Percentiles rank a stretch among this genome's conserved stretches.
These are phyloP conservation scores for Xylaria telfairii DNA, from an alignment of 495 filamentous ascomycete species.

Conservation along the genomic window DNA sequence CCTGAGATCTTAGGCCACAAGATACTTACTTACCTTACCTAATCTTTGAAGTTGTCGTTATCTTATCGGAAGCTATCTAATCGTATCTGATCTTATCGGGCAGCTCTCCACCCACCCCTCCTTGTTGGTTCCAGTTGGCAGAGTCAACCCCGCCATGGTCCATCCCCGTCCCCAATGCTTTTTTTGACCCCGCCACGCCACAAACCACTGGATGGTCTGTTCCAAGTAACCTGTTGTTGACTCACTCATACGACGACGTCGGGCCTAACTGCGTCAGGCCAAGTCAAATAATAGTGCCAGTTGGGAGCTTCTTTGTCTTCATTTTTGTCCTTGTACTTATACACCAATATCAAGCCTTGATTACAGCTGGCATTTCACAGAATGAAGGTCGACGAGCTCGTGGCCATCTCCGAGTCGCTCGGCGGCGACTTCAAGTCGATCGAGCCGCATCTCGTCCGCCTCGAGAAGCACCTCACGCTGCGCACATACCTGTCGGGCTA, in stretches of 20 bases:
- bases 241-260: constrained; percentile 19
- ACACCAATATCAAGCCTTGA: no score
- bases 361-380: no score
- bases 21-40: neutral
- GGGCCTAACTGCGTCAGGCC: neutral
- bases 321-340: neutral
- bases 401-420: constrained; percentile 55
- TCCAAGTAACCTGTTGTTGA: constrained; percentile 9
- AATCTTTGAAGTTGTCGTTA: no score
- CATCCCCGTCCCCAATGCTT: constrained; percentile 14
- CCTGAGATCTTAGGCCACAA: constrained; percentile 24
- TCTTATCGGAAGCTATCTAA: constrained; percentile 12
- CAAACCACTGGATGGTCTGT: constrained; percentile 9
- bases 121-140: neutral
- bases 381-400: constrained; percentile 60
- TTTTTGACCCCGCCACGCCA: constrained; percentile 29
- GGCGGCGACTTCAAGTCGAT: constrained; percentile 79
- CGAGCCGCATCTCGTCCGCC: constrained; percentile 73
- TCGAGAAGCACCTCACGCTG: constrained; percentile 86
- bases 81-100: constrained; percentile 14
- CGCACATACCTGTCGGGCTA: constrained; percentile 89
- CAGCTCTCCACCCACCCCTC: neutral
- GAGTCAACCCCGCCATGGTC: constrained; percentile 13
- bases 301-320: neutral
- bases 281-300: neutral